Conservation (phyloP, 768 basidiomycete genomes). For the Cantharellus anzutake region DNA sequence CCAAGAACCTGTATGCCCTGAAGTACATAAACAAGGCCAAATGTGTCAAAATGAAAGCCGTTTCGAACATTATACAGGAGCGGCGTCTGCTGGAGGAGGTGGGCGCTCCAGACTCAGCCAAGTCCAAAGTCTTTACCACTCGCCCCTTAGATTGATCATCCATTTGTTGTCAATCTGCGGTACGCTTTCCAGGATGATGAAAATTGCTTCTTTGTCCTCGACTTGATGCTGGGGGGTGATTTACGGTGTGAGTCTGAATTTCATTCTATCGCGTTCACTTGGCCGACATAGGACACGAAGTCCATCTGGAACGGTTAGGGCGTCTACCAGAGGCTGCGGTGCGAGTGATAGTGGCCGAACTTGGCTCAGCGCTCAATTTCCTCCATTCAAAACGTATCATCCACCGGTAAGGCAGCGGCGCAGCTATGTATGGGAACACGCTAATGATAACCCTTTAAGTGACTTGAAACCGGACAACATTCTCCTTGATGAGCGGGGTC, state of each 20-base stretch:
- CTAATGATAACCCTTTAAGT: constrained; percentile 21
- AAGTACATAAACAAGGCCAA: constrained; percentile 96
- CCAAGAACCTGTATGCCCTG: constrained; percentile 82
- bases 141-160: constrained; percentile 67
- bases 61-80: constrained; percentile 89
- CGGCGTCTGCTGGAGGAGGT: constrained; percentile 85
- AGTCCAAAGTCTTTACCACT: constrained; percentile 3
- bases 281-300: constrained; percentile 21
- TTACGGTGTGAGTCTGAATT: constrained; percentile 53
- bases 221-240: constrained; percentile 93
- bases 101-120: constrained; percentile 8
- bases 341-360: constrained; percentile 75
- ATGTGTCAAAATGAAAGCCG: constrained; percentile 79
- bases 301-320: constrained; percentile 73
- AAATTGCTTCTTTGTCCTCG: constrained; percentile 95
- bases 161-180: constrained; percentile 84
- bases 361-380: constrained; percentile 74
- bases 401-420: constrained; percentile 49
- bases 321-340: constrained; percentile 59
- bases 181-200: constrained; percentile 98
- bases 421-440: not conserved
- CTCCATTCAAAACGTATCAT: constrained; percentile 89
- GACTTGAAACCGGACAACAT: constrained; percentile 98
- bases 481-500: constrained; percentile 78
- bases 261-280: not conserved